Evolutionary conservation across 148 eudicot genomes (phyloP).

Genomic region (Amaranthus cruentus): DNA sequence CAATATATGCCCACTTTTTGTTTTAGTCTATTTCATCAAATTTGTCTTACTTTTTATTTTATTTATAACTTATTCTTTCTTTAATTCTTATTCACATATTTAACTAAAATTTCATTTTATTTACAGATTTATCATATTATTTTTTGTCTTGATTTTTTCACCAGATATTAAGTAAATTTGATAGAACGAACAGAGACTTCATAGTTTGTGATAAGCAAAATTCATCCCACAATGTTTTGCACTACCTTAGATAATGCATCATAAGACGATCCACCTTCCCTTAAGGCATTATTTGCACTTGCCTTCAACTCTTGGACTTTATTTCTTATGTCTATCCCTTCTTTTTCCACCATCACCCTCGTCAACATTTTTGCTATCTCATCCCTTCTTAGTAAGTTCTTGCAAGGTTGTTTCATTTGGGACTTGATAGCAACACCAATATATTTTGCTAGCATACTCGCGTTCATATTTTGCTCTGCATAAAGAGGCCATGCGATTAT

Average conservation of each 20-base stretch:
- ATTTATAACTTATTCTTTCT: no score
- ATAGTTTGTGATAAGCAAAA: no score
- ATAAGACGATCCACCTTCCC: slow-evolving; percentile 20
- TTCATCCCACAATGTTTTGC: slow-evolving; percentile 6
- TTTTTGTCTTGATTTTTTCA: no score
- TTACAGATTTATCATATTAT: no score
- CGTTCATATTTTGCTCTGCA: slow-evolving; percentile 39
- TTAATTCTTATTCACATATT: no score
- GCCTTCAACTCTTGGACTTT: slow-evolving; percentile 16
- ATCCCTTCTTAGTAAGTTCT: slow-evolving; percentile 23
- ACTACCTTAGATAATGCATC: slow-evolving; percentile 17
- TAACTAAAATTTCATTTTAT: no score
- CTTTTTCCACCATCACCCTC: slow-evolving; percentile 22
- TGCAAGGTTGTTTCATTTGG: slow-evolving; percentile 4
- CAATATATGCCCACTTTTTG: no score
- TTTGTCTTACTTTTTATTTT: no score
- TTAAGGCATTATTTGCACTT: slow-evolving; percentile 19
- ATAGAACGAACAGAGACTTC: no score
- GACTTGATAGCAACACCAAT: slow-evolving; percentile 26
- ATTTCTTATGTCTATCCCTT: slow-evolving; percentile 16
- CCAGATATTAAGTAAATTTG: no score
- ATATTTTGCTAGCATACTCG: slow-evolving; percentile 20
- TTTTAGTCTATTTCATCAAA: no score
- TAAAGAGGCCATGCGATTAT: slow-evolving; percentile 43
- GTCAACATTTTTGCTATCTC: slow-evolving; percentile 29